Evolutionary conservation across 176 grass and related monocot species (phyloP).

Genomic region (Canna indica): DNA sequence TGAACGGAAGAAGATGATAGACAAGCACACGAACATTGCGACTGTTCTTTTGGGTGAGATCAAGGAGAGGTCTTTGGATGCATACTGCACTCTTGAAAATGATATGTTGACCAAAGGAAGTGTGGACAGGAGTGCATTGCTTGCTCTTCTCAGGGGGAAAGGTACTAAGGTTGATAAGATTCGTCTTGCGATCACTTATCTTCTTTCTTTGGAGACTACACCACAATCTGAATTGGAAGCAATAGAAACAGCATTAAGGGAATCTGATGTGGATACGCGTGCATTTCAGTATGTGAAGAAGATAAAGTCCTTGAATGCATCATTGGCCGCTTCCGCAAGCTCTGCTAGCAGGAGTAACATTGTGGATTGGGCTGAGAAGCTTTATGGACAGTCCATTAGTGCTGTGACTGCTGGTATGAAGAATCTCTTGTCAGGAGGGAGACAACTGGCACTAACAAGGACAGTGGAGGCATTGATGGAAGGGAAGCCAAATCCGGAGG

Average conservation of each 20-base stretch:
- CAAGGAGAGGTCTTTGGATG: conserved; percentile 84
- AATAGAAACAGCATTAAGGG: conserved; percentile 57
- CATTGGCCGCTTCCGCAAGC: conserved; percentile 58
- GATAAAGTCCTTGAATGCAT: conserved; percentile 72
- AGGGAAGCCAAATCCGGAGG: conserved; percentile 76
- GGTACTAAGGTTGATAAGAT: conserved; percentile 89
- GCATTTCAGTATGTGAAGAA: conserved; percentile 93
- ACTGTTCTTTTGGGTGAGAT: conserved; percentile 70
- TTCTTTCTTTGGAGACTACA: conserved; percentile 69
- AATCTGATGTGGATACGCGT: conserved; percentile 68
- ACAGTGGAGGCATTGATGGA: conserved; percentile 92
- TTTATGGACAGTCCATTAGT: conserved; percentile 81
- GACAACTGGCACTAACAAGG: conserved; percentile 76
- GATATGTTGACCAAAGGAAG: conserved; percentile 70
- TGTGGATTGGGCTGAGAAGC: conserved; percentile 97
- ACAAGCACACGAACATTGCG: conserved; percentile 89
- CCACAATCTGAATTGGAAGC: conserved; percentile 58
- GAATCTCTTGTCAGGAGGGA: conserved; percentile 87
- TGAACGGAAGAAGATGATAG: conserved; percentile 84
- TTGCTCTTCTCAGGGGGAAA: conserved; percentile 67
- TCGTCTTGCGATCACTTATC: conserved; percentile 69
- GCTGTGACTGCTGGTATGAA: conserved; percentile 82
- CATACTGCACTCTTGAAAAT: conserved; percentile 65
- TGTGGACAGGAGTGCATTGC: conserved; percentile 49
- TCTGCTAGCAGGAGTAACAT: conserved; percentile 78